These are phyloP conservation scores for Paramecium tetraurelia DNA, from an alignment of 73 alveolate genomes.

Conservation along the genomic window DNA sequence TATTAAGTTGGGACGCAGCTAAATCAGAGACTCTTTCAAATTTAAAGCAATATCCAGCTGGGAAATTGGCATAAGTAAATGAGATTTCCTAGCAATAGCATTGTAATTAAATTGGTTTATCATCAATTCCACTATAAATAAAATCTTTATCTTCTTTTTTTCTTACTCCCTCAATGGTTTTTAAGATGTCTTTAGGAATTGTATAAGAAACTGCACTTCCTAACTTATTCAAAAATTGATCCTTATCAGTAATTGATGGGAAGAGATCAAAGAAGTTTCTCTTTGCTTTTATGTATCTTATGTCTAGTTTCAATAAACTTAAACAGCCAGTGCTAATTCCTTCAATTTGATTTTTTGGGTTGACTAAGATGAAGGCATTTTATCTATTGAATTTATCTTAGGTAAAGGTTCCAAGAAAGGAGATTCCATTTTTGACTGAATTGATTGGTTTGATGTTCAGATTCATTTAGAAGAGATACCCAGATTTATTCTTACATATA, in stretches of 20 bases:
- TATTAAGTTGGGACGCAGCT: background rate
- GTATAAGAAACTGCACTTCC: background rate
- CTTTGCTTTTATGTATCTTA: background rate
- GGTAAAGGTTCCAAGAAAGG: background rate
- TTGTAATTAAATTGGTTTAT: background rate
- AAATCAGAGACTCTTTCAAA: background rate
- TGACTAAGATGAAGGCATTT: background rate
- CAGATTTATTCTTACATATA: background rate
- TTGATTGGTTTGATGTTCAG: constrained; percentile 13
- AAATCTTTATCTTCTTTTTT: background rate
- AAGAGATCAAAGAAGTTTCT: background rate
- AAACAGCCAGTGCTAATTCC: constrained; percentile 5
- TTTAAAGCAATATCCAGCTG: constrained; percentile 22
- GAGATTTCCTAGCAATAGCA: background rate
- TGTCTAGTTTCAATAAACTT: background rate
- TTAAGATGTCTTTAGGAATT: background rate
- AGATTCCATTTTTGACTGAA: constrained; percentile 35
- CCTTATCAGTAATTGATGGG: background rate
- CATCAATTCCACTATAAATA: background rate
- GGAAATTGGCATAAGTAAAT: background rate
- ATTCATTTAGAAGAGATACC: background rate
- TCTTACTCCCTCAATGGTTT: background rate
- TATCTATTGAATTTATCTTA: background rate
- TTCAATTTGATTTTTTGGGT: background rate
- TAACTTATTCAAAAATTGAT: background rate